Conservation (phyloP, 352 stramenopile genomes). For the Globisporangium radiosum region DNA sequence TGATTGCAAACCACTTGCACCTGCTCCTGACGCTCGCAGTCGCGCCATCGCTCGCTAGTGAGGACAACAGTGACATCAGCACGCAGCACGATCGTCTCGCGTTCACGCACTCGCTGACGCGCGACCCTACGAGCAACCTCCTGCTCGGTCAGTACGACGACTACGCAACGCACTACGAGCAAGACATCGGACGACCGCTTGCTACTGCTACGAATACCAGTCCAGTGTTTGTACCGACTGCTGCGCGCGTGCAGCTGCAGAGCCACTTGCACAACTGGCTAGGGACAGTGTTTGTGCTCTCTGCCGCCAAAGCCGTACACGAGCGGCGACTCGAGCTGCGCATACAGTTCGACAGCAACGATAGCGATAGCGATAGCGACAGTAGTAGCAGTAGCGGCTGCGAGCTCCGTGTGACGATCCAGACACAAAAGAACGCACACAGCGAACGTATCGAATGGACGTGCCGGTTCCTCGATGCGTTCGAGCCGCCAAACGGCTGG, state of each 20-base stretch:
- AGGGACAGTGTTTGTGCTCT: constrained; percentile 28
- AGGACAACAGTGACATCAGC: background rate
- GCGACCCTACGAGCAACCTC: background rate
- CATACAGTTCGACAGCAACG: constrained; percentile 14
- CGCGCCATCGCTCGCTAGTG: constrained; percentile 12
- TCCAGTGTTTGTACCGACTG: constrained; percentile 21
- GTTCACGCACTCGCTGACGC: constrained; percentile 18
- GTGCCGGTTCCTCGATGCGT: constrained; percentile 17
- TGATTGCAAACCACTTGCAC: constrained; percentile 81
- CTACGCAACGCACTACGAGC: constrained; percentile 24
- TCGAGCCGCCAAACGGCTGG: constrained; percentile 9
- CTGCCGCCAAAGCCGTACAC: constrained; percentile 31
- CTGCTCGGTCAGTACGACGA: constrained; percentile 29
- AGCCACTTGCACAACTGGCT: constrained; percentile 21
- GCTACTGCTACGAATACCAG: background rate
- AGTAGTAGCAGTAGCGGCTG: constrained; percentile 4
- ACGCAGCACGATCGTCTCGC: constrained; percentile 1
- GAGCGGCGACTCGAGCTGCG: constrained; percentile 17
- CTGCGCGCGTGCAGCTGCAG: constrained; percentile 24
- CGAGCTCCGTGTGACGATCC: constrained; percentile 27
- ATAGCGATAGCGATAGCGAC: background rate
- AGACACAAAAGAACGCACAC: constrained; percentile 19
- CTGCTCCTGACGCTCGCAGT: constrained; percentile 39
- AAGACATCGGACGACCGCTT: constrained; percentile 13
- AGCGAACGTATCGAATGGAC: constrained; percentile 33